Conservation (phyloP, 495 filamentous ascomycete species). For the Podospora conica region DNA sequence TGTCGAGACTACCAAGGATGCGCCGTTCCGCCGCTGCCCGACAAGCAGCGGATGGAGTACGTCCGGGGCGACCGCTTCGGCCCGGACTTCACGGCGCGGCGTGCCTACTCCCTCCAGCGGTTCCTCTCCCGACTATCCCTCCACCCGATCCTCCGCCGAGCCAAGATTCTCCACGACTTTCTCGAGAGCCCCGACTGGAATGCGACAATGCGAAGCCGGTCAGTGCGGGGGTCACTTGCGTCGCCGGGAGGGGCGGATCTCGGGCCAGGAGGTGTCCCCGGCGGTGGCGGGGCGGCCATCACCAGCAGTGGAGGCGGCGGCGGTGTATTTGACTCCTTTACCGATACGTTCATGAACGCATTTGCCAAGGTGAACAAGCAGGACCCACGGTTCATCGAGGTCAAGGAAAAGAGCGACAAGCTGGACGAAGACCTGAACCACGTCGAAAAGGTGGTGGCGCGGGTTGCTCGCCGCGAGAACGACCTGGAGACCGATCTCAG, state of each 20-base stretch:
- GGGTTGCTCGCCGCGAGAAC: constrained; percentile 78
- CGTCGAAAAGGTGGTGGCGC: constrained; percentile 87
- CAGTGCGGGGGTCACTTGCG: constrained; percentile 53
- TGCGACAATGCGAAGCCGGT: constrained; percentile 76
- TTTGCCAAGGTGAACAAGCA: constrained; percentile 95
- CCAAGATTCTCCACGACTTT: constrained; percentile 74
- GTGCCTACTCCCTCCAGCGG: constrained; percentile 84
- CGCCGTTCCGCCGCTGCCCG: constrained; percentile 90
- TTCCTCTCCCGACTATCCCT: constrained; percentile 83
- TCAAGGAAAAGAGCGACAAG: constrained; percentile 88
- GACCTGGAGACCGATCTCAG: constrained; percentile 86
- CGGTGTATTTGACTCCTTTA: constrained; percentile 86
- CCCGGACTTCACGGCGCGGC: constrained; percentile 82
- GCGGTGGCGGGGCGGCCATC: constrained; percentile 2
- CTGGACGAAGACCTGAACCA: constrained; percentile 89
- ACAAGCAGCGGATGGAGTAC: constrained; percentile 99
- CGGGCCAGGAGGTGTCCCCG: not conserved
- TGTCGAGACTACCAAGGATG: constrained; percentile 79
- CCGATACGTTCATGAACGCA: constrained; percentile 95
- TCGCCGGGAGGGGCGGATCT: constrained; percentile 11
- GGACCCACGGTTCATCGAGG: constrained; percentile 90
- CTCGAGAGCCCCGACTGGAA: constrained; percentile 95
- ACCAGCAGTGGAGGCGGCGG: constrained; percentile 30
- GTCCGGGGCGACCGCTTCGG: constrained; percentile 94
- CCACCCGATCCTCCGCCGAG: constrained; percentile 85